A percentile compares a stretch with the other conserved stretches of the same genome.
phyloP scores from a whole-genome alignment of 306 rosid species.

The Sindora glabra region DNA sequence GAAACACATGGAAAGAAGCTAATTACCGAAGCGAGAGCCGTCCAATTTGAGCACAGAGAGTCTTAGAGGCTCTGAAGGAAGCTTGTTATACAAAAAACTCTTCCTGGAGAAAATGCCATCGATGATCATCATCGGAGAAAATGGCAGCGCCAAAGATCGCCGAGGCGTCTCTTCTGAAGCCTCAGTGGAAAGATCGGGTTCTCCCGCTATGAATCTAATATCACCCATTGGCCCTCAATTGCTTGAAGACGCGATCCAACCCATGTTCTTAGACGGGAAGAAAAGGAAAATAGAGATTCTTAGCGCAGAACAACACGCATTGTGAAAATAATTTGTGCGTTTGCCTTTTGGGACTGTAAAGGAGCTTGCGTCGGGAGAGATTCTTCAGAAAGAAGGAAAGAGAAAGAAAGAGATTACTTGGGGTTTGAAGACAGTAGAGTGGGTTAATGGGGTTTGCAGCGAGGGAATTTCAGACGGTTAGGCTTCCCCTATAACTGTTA shows the following conservation, averaged over 20 bases:
- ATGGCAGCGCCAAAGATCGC: constrained; percentile 32
- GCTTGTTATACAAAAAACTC: constrained; percentile 31
- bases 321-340: constrained; percentile 5
- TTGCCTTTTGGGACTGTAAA: too few relatives aligned
- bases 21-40: constrained; percentile 62
- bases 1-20: not conserved
- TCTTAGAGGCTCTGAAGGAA: constrained; percentile 51
- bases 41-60: constrained; percentile 78
- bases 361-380: too few relatives aligned
- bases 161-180: constrained; percentile 21
- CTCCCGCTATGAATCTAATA: not conserved
- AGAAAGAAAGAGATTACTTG: too few relatives aligned
- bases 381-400: too few relatives aligned
- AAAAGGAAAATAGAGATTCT: constrained; percentile 36
- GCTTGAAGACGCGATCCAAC: too few relatives aligned
- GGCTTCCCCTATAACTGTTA: constrained; percentile 1
- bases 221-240: constrained; percentile 23
- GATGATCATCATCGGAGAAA: constrained; percentile 33
- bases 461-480: constrained; percentile 12
- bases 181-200: constrained; percentile 5
- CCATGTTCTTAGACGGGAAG: constrained; percentile 5
- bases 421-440: not conserved
- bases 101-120: constrained; percentile 36
- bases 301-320: constrained; percentile 47
- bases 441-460: not conserved